Percentiles rank a stretch among this genome's conserved stretches.
Evolutionary conservation across 192 early-diverging fungal genomes (phyloP).

Genomic region (Dispira simplex): DNA sequence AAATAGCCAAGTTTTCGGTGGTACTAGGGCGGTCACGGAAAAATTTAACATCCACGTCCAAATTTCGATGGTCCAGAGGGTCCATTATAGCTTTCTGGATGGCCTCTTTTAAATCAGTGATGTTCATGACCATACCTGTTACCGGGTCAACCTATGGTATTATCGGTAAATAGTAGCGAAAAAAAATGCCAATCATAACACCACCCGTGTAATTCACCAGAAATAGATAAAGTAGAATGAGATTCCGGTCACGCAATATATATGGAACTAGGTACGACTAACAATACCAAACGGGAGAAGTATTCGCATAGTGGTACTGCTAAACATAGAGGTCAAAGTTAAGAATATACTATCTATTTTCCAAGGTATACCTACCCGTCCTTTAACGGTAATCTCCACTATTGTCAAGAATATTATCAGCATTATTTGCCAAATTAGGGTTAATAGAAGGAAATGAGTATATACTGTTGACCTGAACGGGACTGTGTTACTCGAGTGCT

Average conservation of each 20-base stretch:
- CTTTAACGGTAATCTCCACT: slow-evolving; percentile 55
- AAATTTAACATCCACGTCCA: slow-evolving; percentile 71
- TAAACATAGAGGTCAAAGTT: too few species aligned
- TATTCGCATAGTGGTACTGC: too few species aligned
- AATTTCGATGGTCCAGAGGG: slow-evolving; percentile 70
- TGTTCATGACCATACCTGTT: slow-evolving; percentile 82
- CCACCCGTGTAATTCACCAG: not conserved
- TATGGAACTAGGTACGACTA: not conserved
- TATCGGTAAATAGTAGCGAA: too few species aligned
- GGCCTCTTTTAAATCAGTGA: slow-evolving; percentile 61
- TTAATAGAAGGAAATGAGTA: not conserved
- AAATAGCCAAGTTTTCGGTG: slow-evolving; percentile 79
- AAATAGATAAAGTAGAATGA: not conserved
- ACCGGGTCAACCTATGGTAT: slow-evolving; percentile 37
- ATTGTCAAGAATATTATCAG: slow-evolving; percentile 11
- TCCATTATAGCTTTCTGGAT: slow-evolving; percentile 59
- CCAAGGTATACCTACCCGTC: slow-evolving; percentile 26
- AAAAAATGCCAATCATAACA: not conserved
- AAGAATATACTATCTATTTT: not conserved
- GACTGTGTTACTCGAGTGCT: not conserved
- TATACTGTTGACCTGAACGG: not conserved
- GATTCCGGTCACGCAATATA: not conserved
- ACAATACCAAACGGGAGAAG: not conserved
- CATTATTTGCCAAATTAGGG: not conserved
- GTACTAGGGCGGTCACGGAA: slow-evolving; percentile 55